These are phyloP conservation scores for Aspergillus niger DNA, from an alignment of 2,329 filamentous ascomycete species.

Conservation along the genomic window DNA sequence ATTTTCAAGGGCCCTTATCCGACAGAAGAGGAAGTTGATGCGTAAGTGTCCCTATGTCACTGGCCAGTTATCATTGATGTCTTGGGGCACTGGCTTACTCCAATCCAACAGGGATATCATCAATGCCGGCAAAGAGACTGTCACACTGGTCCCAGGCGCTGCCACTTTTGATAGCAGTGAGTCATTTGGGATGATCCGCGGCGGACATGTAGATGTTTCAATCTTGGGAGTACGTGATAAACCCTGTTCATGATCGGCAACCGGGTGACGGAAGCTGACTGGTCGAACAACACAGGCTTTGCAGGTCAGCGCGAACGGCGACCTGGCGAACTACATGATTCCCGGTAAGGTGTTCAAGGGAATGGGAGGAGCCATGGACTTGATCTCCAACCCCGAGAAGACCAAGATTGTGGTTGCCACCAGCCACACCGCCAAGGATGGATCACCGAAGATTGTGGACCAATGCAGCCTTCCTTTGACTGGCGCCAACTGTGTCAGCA, in stretches of 20 bases:
- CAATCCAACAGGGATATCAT: conserved; percentile 62
- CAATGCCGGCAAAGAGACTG: conserved; percentile 86
- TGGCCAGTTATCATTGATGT: background rate
- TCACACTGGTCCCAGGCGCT: conserved; percentile 75
- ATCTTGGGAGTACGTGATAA: conserved; percentile 64
- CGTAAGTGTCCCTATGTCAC: conserved; percentile 36
- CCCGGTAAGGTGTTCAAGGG: conserved; percentile 84
- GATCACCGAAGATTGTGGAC: conserved; percentile 66
- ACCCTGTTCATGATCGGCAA: background rate
- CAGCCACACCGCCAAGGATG: conserved; percentile 70
- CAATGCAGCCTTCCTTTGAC: conserved; percentile 66
- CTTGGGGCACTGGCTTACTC: background rate
- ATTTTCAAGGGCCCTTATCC: conserved; percentile 67
- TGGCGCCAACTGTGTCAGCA: conserved; percentile 67
- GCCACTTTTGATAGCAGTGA: conserved; percentile 77
- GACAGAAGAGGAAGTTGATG: conserved; percentile 68
- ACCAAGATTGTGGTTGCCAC: conserved; percentile 74
- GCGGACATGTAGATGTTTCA: conserved; percentile 79
- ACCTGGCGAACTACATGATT: conserved; percentile 88
- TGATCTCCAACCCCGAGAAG: conserved; percentile 69
- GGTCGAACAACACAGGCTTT: conserved; percentile 53
- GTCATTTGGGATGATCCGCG: conserved; percentile 84
- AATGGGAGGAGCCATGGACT: conserved; percentile 78
- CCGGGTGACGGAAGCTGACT: background rate
- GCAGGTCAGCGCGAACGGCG: conserved; percentile 75